These are phyloP conservation scores for Plasmodium malariae DNA, from an alignment of 169 alveolate species.

Conservation along the genomic window DNA sequence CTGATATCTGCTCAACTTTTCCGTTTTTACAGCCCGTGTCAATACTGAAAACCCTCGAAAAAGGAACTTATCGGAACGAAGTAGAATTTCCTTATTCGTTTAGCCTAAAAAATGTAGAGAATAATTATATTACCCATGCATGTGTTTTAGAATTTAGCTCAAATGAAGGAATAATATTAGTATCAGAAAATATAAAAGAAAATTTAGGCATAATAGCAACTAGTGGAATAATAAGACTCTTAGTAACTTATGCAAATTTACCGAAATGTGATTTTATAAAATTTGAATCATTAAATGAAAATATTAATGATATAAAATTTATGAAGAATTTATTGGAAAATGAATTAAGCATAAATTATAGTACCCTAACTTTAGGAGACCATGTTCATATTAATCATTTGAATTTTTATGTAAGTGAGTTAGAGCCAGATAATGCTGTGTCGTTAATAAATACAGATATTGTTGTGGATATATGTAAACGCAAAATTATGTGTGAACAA, in stretches of 20 bases:
- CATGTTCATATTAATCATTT: slow-evolving; percentile 55
- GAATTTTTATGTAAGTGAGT: slow-evolving; percentile 50
- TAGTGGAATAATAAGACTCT: slow-evolving; percentile 17
- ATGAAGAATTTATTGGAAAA: slow-evolving; percentile 69
- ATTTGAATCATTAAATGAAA: slow-evolving; percentile 59
- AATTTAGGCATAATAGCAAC: slow-evolving; percentile 34
- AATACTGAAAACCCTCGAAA: slow-evolving; percentile 56
- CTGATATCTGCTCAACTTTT: too few species aligned
- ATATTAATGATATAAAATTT: slow-evolving; percentile 46
- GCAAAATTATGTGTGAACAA: not conserved
- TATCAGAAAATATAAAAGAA: slow-evolving; percentile 68
- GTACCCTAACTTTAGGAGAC: slow-evolving; percentile 57
- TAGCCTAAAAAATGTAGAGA: slow-evolving; percentile 46
- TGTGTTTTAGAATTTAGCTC: slow-evolving; percentile 69
- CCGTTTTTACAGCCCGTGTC: slow-evolving; percentile 49
- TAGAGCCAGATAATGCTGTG: slow-evolving; percentile 71
- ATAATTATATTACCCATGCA: slow-evolving; percentile 63
- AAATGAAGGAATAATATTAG: slow-evolving; percentile 47
- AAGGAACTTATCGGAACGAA: slow-evolving; percentile 43
- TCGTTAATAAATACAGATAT: slow-evolving; percentile 63
- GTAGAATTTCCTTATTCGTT: slow-evolving; percentile 53
- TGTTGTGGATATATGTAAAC: slow-evolving; percentile 59
- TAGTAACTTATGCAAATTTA: slow-evolving; percentile 56
- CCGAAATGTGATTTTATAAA: slow-evolving; percentile 71
- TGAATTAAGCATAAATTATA: slow-evolving; percentile 48